phyloP scores from a whole-genome alignment of 371 early-diverging fungal genomes.

The Sporodiniella umbellata region DNA sequence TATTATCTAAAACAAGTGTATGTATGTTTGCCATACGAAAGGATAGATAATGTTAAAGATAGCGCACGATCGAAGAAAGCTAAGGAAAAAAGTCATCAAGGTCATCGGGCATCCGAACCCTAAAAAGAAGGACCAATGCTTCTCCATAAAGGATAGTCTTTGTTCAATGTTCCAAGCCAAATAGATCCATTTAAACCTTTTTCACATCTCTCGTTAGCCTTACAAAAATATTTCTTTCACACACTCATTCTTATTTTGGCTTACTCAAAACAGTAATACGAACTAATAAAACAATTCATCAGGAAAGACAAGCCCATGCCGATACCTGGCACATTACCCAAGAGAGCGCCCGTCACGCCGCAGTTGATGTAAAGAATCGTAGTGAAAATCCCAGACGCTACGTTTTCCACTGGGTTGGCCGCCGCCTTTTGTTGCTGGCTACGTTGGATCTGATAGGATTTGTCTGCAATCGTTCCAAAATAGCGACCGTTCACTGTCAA shows the following conservation, averaged over 20 bases:
- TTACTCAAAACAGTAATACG: slow-evolving; percentile 49
- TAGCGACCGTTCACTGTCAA: slow-evolving; percentile 34
- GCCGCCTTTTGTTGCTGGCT: slow-evolving; percentile 2
- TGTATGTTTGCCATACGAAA: slow-evolving; percentile 29
- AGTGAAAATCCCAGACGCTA: slow-evolving; percentile 34
- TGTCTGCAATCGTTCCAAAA: slow-evolving; percentile 39
- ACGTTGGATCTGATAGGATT: slow-evolving; percentile 25
- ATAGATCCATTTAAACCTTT: slow-evolving; percentile 54
- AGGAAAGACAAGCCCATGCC: slow-evolving; percentile 36
- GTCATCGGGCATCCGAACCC: slow-evolving; percentile 50
- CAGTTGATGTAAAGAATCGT: slow-evolving; percentile 40
- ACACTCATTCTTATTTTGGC: background rate
- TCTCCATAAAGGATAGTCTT: slow-evolving; percentile 48
- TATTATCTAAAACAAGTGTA: too few relatives aligned
- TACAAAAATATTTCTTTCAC: background rate
- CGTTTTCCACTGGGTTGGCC: slow-evolving; percentile 10
- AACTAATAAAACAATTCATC: slow-evolving; percentile 39
- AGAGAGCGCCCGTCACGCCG: slow-evolving; percentile 26
- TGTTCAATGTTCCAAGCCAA: slow-evolving; percentile 48
- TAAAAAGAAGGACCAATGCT: slow-evolving; percentile 53
- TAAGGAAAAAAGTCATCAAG: slow-evolving; percentile 43
- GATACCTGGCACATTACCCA: slow-evolving; percentile 34
- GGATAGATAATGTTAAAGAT: slow-evolving; percentile 49
- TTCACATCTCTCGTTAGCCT: too few relatives aligned
- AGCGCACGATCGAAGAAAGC: slow-evolving; percentile 42